Conservation (phyloP, 1,139 yeast genomes). For the Kodamaea anthophila region DNA sequence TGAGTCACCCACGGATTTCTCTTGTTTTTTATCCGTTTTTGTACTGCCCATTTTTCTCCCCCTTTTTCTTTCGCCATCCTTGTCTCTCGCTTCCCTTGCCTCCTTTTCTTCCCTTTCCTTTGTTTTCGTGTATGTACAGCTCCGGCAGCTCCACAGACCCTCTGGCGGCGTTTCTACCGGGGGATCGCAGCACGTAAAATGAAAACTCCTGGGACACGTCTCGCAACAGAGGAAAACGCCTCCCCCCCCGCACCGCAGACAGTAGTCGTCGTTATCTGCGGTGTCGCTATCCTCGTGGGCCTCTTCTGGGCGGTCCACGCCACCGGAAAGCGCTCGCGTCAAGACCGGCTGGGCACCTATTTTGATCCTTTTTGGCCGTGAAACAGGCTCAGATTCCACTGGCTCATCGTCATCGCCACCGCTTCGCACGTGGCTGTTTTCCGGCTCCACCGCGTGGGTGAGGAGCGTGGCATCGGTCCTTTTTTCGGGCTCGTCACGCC, state of each 20-base stretch:
- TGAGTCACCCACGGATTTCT: not conserved
- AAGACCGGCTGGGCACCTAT: conserved; percentile 3
- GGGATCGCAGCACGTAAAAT: conserved; percentile 86
- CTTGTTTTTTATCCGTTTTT: not conserved
- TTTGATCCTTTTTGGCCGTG: conserved; percentile 5
- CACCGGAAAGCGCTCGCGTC: conserved; percentile 1
- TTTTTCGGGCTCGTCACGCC: conserved; percentile 5
- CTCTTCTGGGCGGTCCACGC: conserved; percentile 1
- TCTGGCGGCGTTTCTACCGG: conserved; percentile 81
- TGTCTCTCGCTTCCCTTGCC: not conserved
- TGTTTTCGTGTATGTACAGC: conserved; percentile 37
- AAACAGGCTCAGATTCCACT: not conserved
- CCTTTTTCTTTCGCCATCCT: not conserved
- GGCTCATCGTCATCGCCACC: not conserved
- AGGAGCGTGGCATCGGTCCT: conserved; percentile 2
- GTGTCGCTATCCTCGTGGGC: conserved; percentile 12
- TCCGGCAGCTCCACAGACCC: conserved; percentile 85
- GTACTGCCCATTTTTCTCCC: too few relatives aligned
- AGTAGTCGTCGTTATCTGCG: conserved; percentile 75
- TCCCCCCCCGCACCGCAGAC: conserved; percentile 80
- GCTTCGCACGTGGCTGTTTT: conserved; percentile 1
- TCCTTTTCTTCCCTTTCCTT: conserved; percentile 16
- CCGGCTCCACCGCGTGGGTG: conserved; percentile 5
- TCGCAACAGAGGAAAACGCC: conserved; percentile 94
- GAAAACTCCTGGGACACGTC: conserved; percentile 86